phyloP scores from a whole-genome alignment of 2,329 filamentous ascomycete species.

The Aspergillus neotritici region DNA sequence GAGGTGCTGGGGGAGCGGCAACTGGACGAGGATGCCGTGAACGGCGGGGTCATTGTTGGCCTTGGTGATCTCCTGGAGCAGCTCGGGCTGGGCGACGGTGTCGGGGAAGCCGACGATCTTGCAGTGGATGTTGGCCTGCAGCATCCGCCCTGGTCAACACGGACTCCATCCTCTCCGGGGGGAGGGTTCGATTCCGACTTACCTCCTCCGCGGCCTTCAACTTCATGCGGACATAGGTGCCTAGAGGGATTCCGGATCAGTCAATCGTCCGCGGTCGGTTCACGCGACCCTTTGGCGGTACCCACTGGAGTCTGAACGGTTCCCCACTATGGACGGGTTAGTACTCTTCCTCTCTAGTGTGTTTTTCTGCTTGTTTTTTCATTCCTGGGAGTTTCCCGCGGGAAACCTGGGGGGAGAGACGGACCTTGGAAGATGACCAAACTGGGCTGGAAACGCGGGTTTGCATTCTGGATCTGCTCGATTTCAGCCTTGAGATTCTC shows the following conservation, averaged over 20 bases:
- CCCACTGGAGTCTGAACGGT: constrained; percentile 86
- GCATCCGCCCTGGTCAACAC: constrained; percentile 8
- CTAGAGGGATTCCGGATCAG: constrained; percentile 43
- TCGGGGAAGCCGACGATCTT: constrained; percentile 79
- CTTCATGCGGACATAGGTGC: constrained; percentile 99
- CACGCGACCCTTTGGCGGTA: constrained; percentile 15
- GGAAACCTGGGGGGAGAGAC: constrained; percentile 17
- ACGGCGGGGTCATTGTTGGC: constrained; percentile 83
- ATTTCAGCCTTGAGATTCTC: constrained; percentile 77
- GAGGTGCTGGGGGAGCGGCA: constrained; percentile 83
- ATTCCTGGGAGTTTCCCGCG: not conserved
- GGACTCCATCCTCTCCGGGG: not conserved
- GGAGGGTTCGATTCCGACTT: constrained; percentile 21
- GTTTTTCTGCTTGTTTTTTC: constrained; percentile 5
- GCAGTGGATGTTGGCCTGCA: constrained; percentile 82
- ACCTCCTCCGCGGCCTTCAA: constrained; percentile 92
- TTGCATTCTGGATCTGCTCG: constrained; percentile 69
- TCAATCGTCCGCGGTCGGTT: constrained; percentile 1
- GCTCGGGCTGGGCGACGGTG: constrained; percentile 73
- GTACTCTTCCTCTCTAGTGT: constrained; percentile 1
- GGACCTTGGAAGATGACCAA: constrained; percentile 92
- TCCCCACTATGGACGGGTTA: constrained; percentile 60
- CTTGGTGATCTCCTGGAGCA: constrained; percentile 71
- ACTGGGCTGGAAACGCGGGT: constrained; percentile 81
- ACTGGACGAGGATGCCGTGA: constrained; percentile 88